Evolutionary conservation across 176 grass and related monocot species (phyloP).

Genomic region (Guadua angustifolia): DNA sequence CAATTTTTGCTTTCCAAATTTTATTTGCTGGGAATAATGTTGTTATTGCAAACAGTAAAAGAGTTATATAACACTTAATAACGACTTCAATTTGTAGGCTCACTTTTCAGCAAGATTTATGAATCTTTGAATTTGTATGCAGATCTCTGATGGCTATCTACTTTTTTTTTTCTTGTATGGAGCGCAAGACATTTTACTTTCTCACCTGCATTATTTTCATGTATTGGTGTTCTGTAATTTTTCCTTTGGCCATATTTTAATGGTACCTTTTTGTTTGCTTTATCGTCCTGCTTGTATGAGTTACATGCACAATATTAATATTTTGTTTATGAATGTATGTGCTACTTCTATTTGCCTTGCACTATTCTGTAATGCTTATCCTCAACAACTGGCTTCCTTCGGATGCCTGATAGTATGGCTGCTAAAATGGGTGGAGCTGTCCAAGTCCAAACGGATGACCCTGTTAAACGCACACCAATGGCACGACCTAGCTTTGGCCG

Average conservation of each 20-base stretch:
- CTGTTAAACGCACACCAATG: conserved; percentile 42
- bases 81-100: neutral
- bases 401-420: conserved; percentile 40
- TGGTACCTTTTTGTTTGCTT: neutral
- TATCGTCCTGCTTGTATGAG: neutral
- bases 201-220: conserved; percentile 4
- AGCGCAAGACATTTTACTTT: neutral
- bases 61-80: no score
- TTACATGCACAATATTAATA: neutral
- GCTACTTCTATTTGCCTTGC: neutral
- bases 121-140: neutral
- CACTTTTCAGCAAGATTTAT: conserved; percentile 30
- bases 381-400: conserved; percentile 26
- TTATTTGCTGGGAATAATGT: no score
- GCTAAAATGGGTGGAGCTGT: conserved; percentile 40
- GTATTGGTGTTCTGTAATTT: conserved; percentile 1
- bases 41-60: no score
- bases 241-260: conserved; percentile 14
- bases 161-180: neutral
- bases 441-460: conserved; percentile 38
- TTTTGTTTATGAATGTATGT: conserved; percentile 15
- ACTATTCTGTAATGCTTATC: conserved; percentile 13
- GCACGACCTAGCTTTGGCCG: conserved; percentile 50
- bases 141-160: neutral
- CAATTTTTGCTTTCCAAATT: no score